Percentiles rank a stretch among this genome's conserved stretches.
Conservation (phyloP, 257 asterid species). For the Verbena officinalis region DNA sequence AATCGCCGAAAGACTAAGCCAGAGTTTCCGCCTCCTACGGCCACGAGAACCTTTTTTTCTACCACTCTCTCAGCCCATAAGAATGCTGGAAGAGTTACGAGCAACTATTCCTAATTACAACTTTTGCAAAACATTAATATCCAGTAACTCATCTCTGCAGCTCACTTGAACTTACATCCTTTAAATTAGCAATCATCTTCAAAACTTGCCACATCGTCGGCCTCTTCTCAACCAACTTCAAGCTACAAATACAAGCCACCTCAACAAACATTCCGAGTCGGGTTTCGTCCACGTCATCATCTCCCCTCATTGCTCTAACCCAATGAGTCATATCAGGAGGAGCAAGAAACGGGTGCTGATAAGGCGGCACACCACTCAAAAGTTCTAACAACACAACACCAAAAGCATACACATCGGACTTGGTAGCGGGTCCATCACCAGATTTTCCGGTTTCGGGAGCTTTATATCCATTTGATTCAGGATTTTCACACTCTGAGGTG, state of each 20-base stretch:
- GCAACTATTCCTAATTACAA: no score
- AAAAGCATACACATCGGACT: constrained; percentile 83
- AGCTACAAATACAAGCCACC: constrained; percentile 77
- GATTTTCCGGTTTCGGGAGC: constrained; percentile 81
- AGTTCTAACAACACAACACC: constrained; percentile 83
- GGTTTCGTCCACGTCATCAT: constrained; percentile 59
- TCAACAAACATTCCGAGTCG: constrained; percentile 83
- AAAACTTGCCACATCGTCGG: constrained; percentile 90
- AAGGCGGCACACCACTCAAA: constrained; percentile 77
- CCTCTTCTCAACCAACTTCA: constrained; percentile 86
- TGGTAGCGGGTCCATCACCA: constrained; percentile 48
- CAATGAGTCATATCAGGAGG: constrained; percentile 83
- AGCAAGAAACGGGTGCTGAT: constrained; percentile 85
- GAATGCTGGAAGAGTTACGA: no score
- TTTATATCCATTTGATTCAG: constrained; percentile 54
- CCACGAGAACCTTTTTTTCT: no score
- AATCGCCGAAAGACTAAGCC: no score
- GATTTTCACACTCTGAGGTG: constrained; percentile 56
- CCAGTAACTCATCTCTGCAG: no score
- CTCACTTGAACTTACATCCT: constrained; percentile 38
- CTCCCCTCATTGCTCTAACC: constrained; percentile 94
- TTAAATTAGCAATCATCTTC: constrained; percentile 87
- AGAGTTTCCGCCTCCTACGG: no score
- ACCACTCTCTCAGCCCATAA: no score
- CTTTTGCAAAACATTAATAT: no score